Conservation (phyloP, 1,284 basidiomycete genomes). For the Fomitopsis pinicola region DNA sequence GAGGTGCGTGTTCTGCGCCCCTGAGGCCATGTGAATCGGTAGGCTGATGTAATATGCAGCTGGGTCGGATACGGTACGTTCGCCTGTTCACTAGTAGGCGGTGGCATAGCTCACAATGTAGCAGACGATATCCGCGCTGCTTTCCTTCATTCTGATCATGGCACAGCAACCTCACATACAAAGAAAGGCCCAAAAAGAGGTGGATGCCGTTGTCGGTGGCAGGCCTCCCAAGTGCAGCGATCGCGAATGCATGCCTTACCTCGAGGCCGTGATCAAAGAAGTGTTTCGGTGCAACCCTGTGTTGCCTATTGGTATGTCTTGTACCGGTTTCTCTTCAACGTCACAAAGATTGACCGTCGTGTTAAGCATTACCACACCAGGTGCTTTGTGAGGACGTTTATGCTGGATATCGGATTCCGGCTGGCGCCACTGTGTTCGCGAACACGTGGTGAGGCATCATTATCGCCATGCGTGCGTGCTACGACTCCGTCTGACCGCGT, state of each 20-base stretch:
- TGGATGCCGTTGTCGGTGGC: constrained; percentile 38
- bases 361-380: constrained; percentile 14
- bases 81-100: too few relatives aligned
- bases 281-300: constrained; percentile 31
- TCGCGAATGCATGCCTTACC: constrained; percentile 38
- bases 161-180: constrained; percentile 38
- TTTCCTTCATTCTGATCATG: constrained; percentile 42
- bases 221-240: constrained; percentile 43
- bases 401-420: constrained; percentile 25
- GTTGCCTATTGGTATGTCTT: constrained; percentile 17
- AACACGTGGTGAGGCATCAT: constrained; percentile 17
- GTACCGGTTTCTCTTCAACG: too few relatives aligned
- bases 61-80: not conserved
- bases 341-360: too few relatives aligned
- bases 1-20: not conserved
- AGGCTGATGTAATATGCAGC: not conserved
- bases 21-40: not conserved
- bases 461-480: not conserved
- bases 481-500: not conserved
- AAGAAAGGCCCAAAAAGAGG: constrained; percentile 38
- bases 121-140: constrained; percentile 36
- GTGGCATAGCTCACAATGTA: too few relatives aligned
- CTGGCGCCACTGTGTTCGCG: constrained; percentile 23
- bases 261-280: constrained; percentile 42
- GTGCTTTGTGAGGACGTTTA: constrained; percentile 24